Base-by-base conservation (phyloP, 805 yeast genomes). In the Ogataea saltuana region DNA sequence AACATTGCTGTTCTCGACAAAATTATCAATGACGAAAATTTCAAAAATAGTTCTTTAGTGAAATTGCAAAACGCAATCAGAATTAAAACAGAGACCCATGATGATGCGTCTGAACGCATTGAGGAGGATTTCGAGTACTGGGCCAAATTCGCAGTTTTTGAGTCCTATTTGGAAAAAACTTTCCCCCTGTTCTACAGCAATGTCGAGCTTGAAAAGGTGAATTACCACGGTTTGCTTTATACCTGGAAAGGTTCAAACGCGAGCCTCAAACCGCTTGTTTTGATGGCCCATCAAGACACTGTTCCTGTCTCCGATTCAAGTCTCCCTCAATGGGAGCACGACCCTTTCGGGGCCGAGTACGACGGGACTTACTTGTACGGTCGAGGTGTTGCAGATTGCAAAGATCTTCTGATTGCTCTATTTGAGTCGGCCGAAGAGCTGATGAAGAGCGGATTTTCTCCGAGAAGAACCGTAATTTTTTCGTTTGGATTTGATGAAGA, bases 21-120 rank as follows among this genome's bases (percentile, higher is more conserved):
- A 25, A 71, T 74, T 15, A 53, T 72, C 11, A 36, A 61, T 20
- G 74, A 68, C 45, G 65, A 65, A 11, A 38, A 41, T 1, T 76
- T 65, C 52, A 64, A 69, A 42, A 56, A 65, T 29, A 53, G 52
- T 18, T 71, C 84, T 0, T 72, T 74, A 15, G 56, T 54, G 9
- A 75, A 70, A 50, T 67, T 81, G 43, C 62, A 76, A 7, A 80
- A 76, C 4, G 86, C 91, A 1, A 74, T 86, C 17, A 72, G 72
- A 55, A 71, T 85, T 44, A 81, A 82, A 31, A 85, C 95, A 1
- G 81, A 77, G 48, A 71, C 80, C 12, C 72, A 62, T 47, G 95
- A 88, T 58, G 73, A 71, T 17, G 66, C 61, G 41, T 76, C 77
- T 6, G 46, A 51, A 7, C 41, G 44, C 12, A 78, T 79, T 5